Evolutionary conservation across 192 early-diverging fungal species (phyloP), one percentile per base, ranked within the genome.

Genomic region (Coemansia sp.): DNA sequence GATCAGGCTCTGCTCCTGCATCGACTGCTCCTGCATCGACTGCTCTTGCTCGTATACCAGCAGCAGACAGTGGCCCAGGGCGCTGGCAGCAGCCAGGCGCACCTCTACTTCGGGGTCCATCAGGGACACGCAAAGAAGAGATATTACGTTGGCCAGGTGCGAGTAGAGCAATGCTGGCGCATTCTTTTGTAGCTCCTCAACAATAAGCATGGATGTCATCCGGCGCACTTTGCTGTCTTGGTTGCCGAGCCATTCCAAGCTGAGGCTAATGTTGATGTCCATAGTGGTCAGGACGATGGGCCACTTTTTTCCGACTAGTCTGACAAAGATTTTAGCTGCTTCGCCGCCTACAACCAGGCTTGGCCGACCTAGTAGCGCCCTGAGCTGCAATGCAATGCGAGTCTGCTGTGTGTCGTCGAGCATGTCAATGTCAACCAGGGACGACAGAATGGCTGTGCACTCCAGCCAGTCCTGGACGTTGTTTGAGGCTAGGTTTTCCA

Each of bases 51-150:
- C 29, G 17, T 29, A 53, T 8, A 95, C 83, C n/a, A 96, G 85
- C n/a, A 85, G 77, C 19, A 98, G 72, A 35, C 92, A 92, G 3
- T 87, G 90, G 14, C 86, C 87, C 18, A 98, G 70, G 40, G 89
- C 87, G 22, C 93, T 89, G 9, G 90, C 92, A 3, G 92, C 94
- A n/a, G 89, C 89, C 46, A 88, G 84, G 15, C 96, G 86, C 55
- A 95, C 91, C n/a, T 84, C 81, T 55, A 88, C 81, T 63, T 88
- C 90, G 12, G 83, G 81, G 75, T 99, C 95, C 21, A 89, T 68
- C 62, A 98, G 74, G 10, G 89, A 90, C 17, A 87, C 1, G 17
- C 52, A 53, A 24, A 99, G 85, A 39, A 89, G 63, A 11, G 95
- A 90, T 21, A 99, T 68, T 22, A 97, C 91, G 39, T 88, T 88